Conservation (phyloP, 202 grass and related monocot species). For the Brachypodium distachyon region DNA sequence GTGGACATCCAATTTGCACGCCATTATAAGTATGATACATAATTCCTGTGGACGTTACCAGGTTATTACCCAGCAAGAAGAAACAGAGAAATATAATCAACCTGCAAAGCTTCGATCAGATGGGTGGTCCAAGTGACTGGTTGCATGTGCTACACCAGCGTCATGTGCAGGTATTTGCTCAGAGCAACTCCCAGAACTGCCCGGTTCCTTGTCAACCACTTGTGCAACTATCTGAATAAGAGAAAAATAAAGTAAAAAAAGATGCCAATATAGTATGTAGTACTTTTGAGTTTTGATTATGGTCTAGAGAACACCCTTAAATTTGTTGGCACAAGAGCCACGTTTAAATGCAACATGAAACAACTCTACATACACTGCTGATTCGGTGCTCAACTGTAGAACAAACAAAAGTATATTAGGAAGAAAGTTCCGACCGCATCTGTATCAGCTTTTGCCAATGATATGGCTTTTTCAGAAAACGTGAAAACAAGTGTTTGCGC, state of each 20-base stretch:
- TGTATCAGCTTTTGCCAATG: not conserved
- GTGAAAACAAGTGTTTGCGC: too few species aligned
- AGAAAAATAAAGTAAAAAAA: not conserved
- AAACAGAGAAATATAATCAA: constrained; percentile 5
- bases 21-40: not conserved
- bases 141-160: not conserved
- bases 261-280: not conserved
- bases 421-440: not conserved
- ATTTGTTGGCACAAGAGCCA: not conserved
- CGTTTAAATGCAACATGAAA: not conserved
- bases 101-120: constrained; percentile 27
- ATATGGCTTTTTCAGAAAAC: too few species aligned
- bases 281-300: not conserved
- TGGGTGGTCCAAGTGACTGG: not conserved
- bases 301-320: not conserved
- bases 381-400: not conserved
- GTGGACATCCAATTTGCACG: not conserved
- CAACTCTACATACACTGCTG: not conserved
- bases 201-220: not conserved
- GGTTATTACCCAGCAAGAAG: constrained; percentile 6
- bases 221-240: constrained; percentile 21
- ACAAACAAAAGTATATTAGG: not conserved
- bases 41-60: not conserved
- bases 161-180: not conserved
- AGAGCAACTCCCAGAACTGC: constrained; percentile 4